Percentiles rank a stretch among this genome's conserved stretches.
Evolutionary conservation across 192 early-diverging fungal species (phyloP).

Genomic region (Powellomyces hirtus): DNA sequence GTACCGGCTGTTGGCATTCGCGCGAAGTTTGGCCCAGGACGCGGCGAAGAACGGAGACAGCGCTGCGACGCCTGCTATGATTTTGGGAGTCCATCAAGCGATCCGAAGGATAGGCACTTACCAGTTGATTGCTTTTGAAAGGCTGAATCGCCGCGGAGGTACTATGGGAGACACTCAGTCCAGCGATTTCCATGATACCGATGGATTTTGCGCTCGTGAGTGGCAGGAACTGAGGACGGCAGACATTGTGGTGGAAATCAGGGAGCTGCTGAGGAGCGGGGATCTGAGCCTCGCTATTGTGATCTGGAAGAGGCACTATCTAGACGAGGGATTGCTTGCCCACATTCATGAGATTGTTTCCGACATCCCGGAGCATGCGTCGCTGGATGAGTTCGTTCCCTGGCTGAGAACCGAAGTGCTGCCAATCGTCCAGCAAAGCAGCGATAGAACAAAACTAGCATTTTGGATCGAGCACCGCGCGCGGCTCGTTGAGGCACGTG

Average conservation of each 20-base stretch:
- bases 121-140: conserved; percentile 20
- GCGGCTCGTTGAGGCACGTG: conserved; percentile 40
- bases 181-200: not conserved
- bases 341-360: conserved; percentile 47
- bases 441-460: conserved; percentile 37
- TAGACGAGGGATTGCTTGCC: conserved; percentile 33
- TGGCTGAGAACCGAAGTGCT: conserved; percentile 59
- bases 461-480: conserved; percentile 57
- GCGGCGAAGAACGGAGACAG: not conserved
- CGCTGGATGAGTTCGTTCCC: conserved; percentile 31
- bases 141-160: not conserved
- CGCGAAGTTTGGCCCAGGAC: conserved; percentile 11
- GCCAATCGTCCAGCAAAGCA: conserved; percentile 30
- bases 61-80: not conserved
- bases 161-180: too few species aligned
- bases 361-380: conserved; percentile 39
- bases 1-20: conserved; percentile 21
- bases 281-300: conserved; percentile 39
- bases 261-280: conserved; percentile 40
- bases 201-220: conserved; percentile 19
- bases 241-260: conserved; percentile 41
- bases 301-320: conserved; percentile 57
- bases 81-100: conserved; percentile 22
- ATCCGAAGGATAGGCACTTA: conserved; percentile 36
- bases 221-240: conserved; percentile 52